phyloP scores from a whole-genome alignment of 2,329 filamentous ascomycete genomes.

The Aureobasidium subglaciale region DNA sequence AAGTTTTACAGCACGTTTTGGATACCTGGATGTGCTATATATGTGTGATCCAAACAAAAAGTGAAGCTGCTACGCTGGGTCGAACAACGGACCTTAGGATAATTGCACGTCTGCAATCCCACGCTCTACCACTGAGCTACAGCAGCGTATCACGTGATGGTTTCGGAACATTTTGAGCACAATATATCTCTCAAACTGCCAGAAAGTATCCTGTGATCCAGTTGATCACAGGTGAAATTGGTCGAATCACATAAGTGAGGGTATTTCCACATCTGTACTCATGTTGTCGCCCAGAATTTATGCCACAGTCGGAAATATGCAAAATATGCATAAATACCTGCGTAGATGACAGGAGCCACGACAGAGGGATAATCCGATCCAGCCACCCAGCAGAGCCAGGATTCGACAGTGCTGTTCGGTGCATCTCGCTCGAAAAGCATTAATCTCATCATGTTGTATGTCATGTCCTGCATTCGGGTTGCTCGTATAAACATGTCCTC shows the following conservation, averaged over 20 bases:
- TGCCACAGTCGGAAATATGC: slow-evolving; percentile 16
- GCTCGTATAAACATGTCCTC: slow-evolving; percentile 32
- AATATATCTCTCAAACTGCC: no score
- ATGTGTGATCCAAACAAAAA: background rate
- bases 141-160: slow-evolving; percentile 10
- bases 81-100: slow-evolving; percentile 16
- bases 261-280: no score
- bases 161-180: no score
- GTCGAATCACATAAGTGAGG: no score
- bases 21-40: no score
- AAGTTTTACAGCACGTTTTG: background rate
- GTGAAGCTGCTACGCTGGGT: slow-evolving; percentile 14
- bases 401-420: slow-evolving; percentile 39
- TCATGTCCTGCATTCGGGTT: slow-evolving; percentile 29
- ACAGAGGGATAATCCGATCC: slow-evolving; percentile 19
- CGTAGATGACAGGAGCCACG: slow-evolving; percentile 19
- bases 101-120: slow-evolving; percentile 14
- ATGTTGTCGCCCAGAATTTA: background rate
- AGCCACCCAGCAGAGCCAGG: slow-evolving; percentile 23
- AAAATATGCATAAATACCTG: slow-evolving; percentile 25
- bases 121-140: slow-evolving; percentile 16
- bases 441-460: slow-evolving; percentile 39
- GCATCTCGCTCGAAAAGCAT: slow-evolving; percentile 44
- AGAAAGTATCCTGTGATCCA: no score
- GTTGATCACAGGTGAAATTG: no score